phyloP scores from a whole-genome alignment of 495 filamentous ascomycete species.

The Chaetomium cochliodes region DNA sequence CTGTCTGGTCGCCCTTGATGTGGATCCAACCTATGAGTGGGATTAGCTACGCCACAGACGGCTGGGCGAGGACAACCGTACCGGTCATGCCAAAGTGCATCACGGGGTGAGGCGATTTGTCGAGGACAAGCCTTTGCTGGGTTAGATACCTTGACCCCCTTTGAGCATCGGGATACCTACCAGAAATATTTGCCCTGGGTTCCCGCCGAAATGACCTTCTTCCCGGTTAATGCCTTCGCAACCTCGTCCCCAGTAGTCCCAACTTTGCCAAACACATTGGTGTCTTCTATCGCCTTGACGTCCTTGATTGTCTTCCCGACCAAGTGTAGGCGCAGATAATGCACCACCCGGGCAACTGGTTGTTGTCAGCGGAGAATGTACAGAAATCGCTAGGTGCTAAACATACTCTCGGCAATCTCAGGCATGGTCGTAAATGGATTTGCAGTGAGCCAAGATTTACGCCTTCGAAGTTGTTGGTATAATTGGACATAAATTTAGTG shows the following conservation, averaged over 20 bases:
- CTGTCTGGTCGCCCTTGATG: slow-evolving; percentile 70
- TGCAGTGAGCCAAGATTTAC: background rate
- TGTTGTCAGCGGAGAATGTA: slow-evolving; percentile 6
- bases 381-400: background rate
- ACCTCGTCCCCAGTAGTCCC: slow-evolving; percentile 74
- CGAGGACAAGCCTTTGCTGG: slow-evolving; percentile 45
- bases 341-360: slow-evolving; percentile 75
- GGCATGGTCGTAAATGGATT: slow-evolving; percentile 56
- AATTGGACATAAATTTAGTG: too few species aligned
- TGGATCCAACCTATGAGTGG: slow-evolving; percentile 71
- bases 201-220: slow-evolving; percentile 69
- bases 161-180: slow-evolving; percentile 35
- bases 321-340: slow-evolving; percentile 75
- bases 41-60: slow-evolving; percentile 7
- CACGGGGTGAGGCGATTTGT: slow-evolving; percentile 72
- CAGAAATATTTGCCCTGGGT: slow-evolving; percentile 98
- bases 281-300: slow-evolving; percentile 71
- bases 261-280: slow-evolving; percentile 81
- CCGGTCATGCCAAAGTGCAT: slow-evolving; percentile 87
- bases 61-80: background rate
- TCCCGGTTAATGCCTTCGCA: slow-evolving; percentile 68
- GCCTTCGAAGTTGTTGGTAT: background rate
- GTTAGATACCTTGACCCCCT: background rate
- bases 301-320: slow-evolving; percentile 75
- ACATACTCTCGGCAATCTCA: slow-evolving; percentile 70